A percentile compares a stretch with the other conserved stretches of the same genome.
phyloP scores from a whole-genome alignment of 176 grass and related monocot genomes.

The Thalia dealbata region DNA sequence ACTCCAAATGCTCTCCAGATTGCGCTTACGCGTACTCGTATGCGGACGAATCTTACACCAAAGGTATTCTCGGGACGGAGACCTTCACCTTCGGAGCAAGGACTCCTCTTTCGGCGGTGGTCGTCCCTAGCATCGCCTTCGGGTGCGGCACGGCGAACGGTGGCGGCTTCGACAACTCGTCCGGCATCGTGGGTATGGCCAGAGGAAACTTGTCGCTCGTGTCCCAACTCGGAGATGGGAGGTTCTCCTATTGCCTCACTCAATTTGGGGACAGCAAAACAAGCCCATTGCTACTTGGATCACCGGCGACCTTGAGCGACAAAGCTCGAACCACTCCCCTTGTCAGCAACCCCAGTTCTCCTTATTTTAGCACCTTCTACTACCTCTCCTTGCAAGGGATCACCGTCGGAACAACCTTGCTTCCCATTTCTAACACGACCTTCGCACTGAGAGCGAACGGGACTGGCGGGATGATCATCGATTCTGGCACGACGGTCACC shows the following conservation, averaged over 20 bases:
- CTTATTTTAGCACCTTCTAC: background rate
- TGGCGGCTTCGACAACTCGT: background rate
- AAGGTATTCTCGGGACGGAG: background rate
- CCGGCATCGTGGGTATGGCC: conserved; percentile 1
- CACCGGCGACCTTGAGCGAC: background rate
- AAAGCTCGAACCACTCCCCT: background rate
- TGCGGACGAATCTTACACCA: background rate
- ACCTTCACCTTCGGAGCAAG: background rate
- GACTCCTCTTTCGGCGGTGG: too few relatives aligned
- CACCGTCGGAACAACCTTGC: background rate
- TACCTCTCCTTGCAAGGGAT: conserved; percentile 10
- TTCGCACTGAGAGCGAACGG: background rate
- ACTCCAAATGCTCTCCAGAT: background rate
- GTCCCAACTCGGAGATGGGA: background rate
- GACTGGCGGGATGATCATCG: background rate
- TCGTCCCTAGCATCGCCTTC: background rate
- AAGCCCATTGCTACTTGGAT: conserved; percentile 2
- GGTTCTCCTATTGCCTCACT: conserved; percentile 16
- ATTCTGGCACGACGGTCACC: conserved; percentile 56
- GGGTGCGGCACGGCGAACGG: background rate
- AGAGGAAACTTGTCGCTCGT: background rate
- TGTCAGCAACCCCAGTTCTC: background rate
- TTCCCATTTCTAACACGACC: background rate
- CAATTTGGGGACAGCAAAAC: background rate
- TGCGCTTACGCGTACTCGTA: background rate